Percentiles rank a stretch among this genome's conserved stretches.
Conservation (phyloP, 1,284 basidiomycete species). For the Ganoderma lucidum region DNA sequence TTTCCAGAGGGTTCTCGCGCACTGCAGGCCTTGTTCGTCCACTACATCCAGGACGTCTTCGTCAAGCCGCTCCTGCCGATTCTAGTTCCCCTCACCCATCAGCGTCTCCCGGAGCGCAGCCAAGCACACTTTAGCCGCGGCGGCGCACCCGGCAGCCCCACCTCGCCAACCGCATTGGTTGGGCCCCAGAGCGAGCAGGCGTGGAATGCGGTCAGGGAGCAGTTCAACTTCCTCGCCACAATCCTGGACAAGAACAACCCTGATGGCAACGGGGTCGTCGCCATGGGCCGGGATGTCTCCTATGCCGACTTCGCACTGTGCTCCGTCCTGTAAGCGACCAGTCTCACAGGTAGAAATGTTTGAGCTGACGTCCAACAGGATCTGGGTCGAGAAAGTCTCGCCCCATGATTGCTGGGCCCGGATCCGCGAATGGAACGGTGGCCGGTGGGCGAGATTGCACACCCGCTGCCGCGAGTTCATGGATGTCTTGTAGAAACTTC, state of each 20-base stretch:
- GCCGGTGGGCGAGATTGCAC: slow-evolving; percentile 64
- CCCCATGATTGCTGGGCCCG: slow-evolving; percentile 70
- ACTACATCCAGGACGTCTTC: slow-evolving; percentile 72
- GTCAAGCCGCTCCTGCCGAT: slow-evolving; percentile 72
- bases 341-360: background rate
- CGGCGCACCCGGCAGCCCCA: slow-evolving; percentile 26
- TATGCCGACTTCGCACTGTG: slow-evolving; percentile 79
- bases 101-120: slow-evolving; percentile 61
- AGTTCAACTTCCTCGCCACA: slow-evolving; percentile 68
- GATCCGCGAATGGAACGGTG: slow-evolving; percentile 66
- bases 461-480: slow-evolving; percentile 66
- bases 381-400: slow-evolving; percentile 72
- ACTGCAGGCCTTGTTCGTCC: slow-evolving; percentile 71
- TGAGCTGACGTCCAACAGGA: slow-evolving; percentile 27
- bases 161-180: slow-evolving; percentile 41
- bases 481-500: slow-evolving; percentile 52
- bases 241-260: slow-evolving; percentile 69
- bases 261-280: slow-evolving; percentile 67
- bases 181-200: slow-evolving; percentile 64
- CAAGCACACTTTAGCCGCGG: slow-evolving; percentile 56
- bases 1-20: slow-evolving; percentile 74
- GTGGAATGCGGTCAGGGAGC: slow-evolving; percentile 68
- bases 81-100: slow-evolving; percentile 73
- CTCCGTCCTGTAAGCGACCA: slow-evolving; percentile 43
- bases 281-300: slow-evolving; percentile 67